These are phyloP conservation scores for Tritrichomonas foetus DNA, from an alignment of 208 protist species.

Conservation along the genomic window DNA sequence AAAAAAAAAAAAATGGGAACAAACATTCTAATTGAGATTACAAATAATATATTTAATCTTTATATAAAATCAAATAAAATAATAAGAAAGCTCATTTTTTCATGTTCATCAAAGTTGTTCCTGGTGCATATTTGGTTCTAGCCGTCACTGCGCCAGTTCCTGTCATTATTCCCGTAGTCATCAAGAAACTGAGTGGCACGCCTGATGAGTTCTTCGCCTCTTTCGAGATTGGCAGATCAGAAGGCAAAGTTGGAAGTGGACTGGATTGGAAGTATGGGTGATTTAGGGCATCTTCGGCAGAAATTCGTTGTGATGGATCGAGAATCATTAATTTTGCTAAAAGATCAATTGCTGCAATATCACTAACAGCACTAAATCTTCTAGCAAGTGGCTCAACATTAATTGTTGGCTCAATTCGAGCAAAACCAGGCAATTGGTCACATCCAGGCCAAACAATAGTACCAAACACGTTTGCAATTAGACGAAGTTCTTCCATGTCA, in stretches of 20 bases:
- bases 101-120: neutral
- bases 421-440: neutral
- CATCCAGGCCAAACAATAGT: slow-evolving; percentile 1
- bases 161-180: neutral
- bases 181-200: too few species aligned
- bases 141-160: neutral
- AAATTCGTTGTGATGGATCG: slow-evolving; percentile 24
- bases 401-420: neutral
- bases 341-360: neutral
- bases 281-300: neutral
- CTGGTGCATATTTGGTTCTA: neutral
- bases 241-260: neutral
- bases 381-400: neutral
- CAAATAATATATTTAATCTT: too few species aligned
- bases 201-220: too few species aligned
- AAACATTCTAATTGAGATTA: too few species aligned
- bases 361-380: neutral
- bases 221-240: neutral
- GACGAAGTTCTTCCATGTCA: neutral
- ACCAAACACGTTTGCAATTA: neutral
- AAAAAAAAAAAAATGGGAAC: too few species aligned
- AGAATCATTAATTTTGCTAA: neutral
- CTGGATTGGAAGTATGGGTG: neutral
- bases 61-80: too few species aligned
- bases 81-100: too few species aligned